These are phyloP conservation scores for Marasmius fiardii DNA, from an alignment of 1,284 basidiomycete genomes.

Conservation along the genomic window DNA sequence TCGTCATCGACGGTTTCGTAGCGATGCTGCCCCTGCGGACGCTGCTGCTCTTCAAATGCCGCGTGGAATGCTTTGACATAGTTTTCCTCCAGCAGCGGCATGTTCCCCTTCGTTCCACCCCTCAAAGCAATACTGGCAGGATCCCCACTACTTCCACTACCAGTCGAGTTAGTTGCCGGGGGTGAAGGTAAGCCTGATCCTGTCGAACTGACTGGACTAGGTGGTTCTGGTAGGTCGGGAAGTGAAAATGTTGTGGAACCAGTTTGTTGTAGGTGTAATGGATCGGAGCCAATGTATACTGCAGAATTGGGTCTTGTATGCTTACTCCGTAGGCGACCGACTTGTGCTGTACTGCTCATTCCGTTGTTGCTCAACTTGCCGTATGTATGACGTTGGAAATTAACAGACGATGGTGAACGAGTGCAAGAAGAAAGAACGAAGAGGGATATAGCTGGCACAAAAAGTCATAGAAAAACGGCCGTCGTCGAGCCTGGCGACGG, in stretches of 20 bases:
- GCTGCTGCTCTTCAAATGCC: slow-evolving; percentile 16
- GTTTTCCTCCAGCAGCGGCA: slow-evolving; percentile 21
- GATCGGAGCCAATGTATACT: slow-evolving; percentile 39
- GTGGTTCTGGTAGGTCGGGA: slow-evolving; percentile 68
- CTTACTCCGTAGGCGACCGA: slow-evolving; percentile 4
- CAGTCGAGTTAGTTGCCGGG: slow-evolving; percentile 77
- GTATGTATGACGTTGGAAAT: background rate
- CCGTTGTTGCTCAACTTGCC: background rate
- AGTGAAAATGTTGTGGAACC: slow-evolving; percentile 30
- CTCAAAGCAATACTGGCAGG: slow-evolving; percentile 46
- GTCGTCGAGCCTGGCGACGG: slow-evolving; percentile 15
- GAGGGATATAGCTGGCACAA: background rate
- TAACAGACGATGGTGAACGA: slow-evolving; percentile 9
- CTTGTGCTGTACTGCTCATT: background rate
- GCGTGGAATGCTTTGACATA: slow-evolving; percentile 26
- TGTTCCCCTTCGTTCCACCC: slow-evolving; percentile 17
- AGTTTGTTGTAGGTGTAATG: slow-evolving; percentile 19
- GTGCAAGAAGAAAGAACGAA: background rate
- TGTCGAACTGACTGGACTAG: slow-evolving; percentile 49
- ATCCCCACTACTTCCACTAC: slow-evolving; percentile 71
- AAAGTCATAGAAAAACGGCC: slow-evolving; percentile 4
- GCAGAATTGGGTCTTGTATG: slow-evolving; percentile 28
- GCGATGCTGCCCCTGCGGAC: slow-evolving; percentile 13
- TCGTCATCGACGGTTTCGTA: slow-evolving; percentile 32
- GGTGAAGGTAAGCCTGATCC: slow-evolving; percentile 70